Conservation (phyloP, 345 rosid species). For the Aurinia saxatilis region DNA sequence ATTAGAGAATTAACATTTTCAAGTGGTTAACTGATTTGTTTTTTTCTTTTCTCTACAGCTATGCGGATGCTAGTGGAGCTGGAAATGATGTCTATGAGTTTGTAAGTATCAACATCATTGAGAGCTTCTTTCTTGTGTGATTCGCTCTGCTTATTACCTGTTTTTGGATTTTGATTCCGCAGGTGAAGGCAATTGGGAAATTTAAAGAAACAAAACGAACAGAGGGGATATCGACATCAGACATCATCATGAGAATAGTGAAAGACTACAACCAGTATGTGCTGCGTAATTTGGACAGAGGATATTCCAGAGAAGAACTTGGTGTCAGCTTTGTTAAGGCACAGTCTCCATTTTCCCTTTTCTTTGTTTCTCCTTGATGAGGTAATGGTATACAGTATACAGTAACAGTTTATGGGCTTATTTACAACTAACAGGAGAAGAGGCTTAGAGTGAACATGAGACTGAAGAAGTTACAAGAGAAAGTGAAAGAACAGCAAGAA, state of each 20-base stretch:
- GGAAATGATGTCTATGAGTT: slow-evolving; percentile 73
- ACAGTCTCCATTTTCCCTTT: too few relatives aligned
- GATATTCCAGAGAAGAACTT: slow-evolving; percentile 61
- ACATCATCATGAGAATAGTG: slow-evolving; percentile 61
- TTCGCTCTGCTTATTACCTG: too few relatives aligned
- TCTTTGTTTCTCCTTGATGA: not conserved
- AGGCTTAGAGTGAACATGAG: slow-evolving; percentile 58
- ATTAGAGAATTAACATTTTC: not conserved
- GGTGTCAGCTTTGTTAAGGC: slow-evolving; percentile 73
- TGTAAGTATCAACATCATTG: slow-evolving; percentile 32
- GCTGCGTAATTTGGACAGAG: slow-evolving; percentile 61
- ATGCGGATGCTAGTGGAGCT: slow-evolving; percentile 70
- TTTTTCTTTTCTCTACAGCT: slow-evolving; percentile 24
- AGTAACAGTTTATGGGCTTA: not conserved
- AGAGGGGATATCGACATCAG: slow-evolving; percentile 70
- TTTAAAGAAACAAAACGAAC: slow-evolving; percentile 65
- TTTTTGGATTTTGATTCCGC: not conserved
- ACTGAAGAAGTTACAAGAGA: slow-evolving; percentile 47
- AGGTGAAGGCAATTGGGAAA: slow-evolving; percentile 52
- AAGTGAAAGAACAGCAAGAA: slow-evolving; percentile 66
- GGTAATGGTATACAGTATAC: not conserved
- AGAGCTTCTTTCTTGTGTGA: not conserved
- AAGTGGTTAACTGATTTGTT: not conserved
- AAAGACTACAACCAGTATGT: slow-evolving; percentile 72
- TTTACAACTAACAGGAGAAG: slow-evolving; percentile 43